These are phyloP conservation scores for Monosporascus cannonballus DNA, from an alignment of 2,329 filamentous ascomycete genomes.

Conservation along the genomic window DNA sequence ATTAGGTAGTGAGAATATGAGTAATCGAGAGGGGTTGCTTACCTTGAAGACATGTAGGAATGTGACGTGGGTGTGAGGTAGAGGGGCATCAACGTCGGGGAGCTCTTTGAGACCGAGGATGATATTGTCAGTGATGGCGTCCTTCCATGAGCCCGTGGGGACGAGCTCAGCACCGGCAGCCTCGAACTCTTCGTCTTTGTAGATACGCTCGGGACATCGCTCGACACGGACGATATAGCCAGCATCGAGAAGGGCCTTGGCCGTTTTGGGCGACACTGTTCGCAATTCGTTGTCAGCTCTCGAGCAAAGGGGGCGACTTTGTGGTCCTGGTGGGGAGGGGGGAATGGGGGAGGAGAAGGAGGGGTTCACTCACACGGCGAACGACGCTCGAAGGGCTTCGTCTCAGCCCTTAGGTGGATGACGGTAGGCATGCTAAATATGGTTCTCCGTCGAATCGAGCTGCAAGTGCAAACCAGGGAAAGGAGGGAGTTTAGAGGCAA, in stretches of 20 bases:
- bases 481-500: too few species aligned
- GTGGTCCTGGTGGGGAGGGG: too few species aligned
- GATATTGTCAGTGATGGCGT: constrained; percentile 62
- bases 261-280: constrained; percentile 29
- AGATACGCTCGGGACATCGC: constrained; percentile 61
- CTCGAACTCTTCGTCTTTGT: constrained; percentile 55
- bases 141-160: constrained; percentile 59
- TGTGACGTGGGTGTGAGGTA: not conserved
- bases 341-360: too few species aligned
- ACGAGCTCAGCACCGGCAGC: constrained; percentile 60
- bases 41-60: not conserved
- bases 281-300: too few species aligned
- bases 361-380: constrained; percentile 20
- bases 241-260: constrained; percentile 59
- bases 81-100: constrained; percentile 19
- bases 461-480: too few species aligned
- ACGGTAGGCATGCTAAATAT: constrained; percentile 24
- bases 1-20: constrained; percentile 1
- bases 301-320: too few species aligned
- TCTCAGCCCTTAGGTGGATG: constrained; percentile 52
- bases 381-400: constrained; percentile 52
- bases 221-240: constrained; percentile 66
- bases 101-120: constrained; percentile 64
- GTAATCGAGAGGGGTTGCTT: constrained; percentile 51
- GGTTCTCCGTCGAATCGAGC: too few species aligned